Conservation (phyloP, 2,329 filamentous ascomycete genomes). For the Fusarium sp. region DNA sequence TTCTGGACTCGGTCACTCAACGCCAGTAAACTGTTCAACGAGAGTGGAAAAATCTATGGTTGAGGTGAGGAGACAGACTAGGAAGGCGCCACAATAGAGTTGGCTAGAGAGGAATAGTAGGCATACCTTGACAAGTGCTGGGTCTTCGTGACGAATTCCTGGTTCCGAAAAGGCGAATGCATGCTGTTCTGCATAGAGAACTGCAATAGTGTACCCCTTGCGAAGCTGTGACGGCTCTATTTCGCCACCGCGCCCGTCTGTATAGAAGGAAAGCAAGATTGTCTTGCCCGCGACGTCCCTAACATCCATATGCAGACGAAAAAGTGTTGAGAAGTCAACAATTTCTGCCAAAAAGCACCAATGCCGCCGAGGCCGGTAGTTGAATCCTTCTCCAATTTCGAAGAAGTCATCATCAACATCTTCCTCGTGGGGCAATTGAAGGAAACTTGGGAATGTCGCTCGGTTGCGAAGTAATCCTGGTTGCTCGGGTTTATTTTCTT, state of each 20-base stretch:
- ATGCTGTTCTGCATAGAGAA: background rate
- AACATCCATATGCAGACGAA: background rate
- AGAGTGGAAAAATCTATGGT: background rate
- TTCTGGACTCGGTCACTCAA: background rate
- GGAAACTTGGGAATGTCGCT: background rate
- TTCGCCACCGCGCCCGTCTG: background rate
- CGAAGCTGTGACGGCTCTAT: background rate
- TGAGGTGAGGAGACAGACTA: background rate
- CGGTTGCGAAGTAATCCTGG: background rate
- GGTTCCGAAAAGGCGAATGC: background rate
- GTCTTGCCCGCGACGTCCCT: background rate
- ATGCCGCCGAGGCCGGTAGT: background rate
- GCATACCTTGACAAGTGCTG: background rate
- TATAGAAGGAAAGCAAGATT: background rate
- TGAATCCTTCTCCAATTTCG: background rate
- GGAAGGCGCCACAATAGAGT: accelerated
- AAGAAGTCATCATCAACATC: background rate
- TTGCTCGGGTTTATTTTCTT: accelerated
- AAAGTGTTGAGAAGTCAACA: background rate
- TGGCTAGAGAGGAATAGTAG: accelerated
- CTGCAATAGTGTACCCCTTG: background rate
- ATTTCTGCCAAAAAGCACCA: constrained; percentile 9
- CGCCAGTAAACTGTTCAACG: background rate
- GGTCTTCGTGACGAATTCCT: background rate
- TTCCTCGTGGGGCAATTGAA: background rate